These are phyloP conservation scores for Scedosporium boydii DNA, from an alignment of 2,329 filamentous ascomycete species.

Conservation along the genomic window DNA sequence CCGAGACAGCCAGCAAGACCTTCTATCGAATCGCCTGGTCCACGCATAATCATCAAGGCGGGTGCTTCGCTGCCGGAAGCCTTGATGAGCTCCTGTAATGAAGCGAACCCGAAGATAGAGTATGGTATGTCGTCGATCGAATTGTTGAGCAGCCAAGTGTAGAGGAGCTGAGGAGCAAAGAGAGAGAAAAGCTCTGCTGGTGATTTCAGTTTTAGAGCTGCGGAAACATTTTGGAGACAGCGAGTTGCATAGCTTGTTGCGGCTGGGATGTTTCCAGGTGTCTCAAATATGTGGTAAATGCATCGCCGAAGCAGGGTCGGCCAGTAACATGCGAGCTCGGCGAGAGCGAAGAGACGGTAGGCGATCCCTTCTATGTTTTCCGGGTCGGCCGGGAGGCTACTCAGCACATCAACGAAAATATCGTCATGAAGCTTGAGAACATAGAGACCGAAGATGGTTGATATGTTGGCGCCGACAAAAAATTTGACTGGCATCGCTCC, in stretches of 20 bases:
- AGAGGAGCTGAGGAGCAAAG: conserved; percentile 82
- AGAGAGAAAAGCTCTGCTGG: conserved; percentile 67
- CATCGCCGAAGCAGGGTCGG: conserved; percentile 77
- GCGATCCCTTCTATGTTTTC: conserved; percentile 75
- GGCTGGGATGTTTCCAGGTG: conserved; percentile 59
- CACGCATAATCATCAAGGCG: conserved; percentile 75
- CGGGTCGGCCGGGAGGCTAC: conserved; percentile 63
- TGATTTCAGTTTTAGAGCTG: conserved; percentile 52
- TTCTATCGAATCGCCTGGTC: conserved; percentile 52
- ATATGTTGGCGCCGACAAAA: conserved; percentile 58
- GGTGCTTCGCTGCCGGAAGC: conserved; percentile 69
- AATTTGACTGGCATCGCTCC: conserved; percentile 67
- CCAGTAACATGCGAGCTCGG: conserved; percentile 72
- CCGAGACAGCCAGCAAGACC: conserved; percentile 51
- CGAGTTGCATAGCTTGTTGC: conserved; percentile 62
- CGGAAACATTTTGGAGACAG: conserved; percentile 60
- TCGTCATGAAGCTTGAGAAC: conserved; percentile 75
- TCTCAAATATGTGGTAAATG: conserved; percentile 92
- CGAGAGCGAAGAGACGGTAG: conserved; percentile 66
- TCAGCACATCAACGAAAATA: conserved; percentile 76
- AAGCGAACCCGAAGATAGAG: conserved; percentile 70
- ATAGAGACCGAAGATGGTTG: conserved; percentile 70
- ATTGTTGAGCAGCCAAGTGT: conserved; percentile 73
- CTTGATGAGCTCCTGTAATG: conserved; percentile 56
- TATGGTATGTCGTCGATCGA: conserved; percentile 67